Base-by-base conservation (phyloP, 176 grass and related monocot species). In the Poa pratensis region DNA sequence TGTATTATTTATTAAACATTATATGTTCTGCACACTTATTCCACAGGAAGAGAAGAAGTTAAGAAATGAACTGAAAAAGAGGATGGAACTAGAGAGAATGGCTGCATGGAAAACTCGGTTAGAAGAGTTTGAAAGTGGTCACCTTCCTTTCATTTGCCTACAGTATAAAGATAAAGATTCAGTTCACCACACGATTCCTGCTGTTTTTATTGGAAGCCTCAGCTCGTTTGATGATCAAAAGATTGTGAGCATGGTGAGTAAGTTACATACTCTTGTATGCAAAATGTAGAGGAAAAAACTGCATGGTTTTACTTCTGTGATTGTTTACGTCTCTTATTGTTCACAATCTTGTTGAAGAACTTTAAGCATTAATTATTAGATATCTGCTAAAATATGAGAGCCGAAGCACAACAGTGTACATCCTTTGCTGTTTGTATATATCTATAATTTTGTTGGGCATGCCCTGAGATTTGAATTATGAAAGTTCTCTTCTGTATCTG, bases 131-230 rank as follows among this genome's bases (percentile, higher is more conserved):
- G 87, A 93, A 93, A 94, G 85, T 88, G 91, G 71, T 9, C 79
- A 87, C 75, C 93, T 98, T 90, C 96, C 93, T 86, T 98, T 98
- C 84, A 90, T 98, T 63, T 98, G 96, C 87, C 86, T 98, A 87
- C 93, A 94, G 73, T 95, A 98, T 72, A 95, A 92, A 87, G 96
- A 95, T 82, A 98, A 94, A 83, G 96, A 98, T 94, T 92, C 89
- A 85, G 79, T 95, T 90, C 93, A 95, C 52, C 91, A 98, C 53
- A 88, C 86, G 19, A 82, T 95, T 51, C 96, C 93, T 85, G 93
- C 89, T 83, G 96, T 98, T 57, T 94, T 94, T 87, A 83, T 98
- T 70, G 93, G 93, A 90, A 90, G 91, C 42, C 86, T 95, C 50
- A 67, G 71, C 54, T 95, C 83, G 14, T 89, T 94, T 59, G 78